A percentile compares a stretch with the other conserved stretches of the same genome.
phyloP scores from a whole-genome alignment of 768 basidiomycete genomes.

The Lactifluus hygrophoroides region DNA sequence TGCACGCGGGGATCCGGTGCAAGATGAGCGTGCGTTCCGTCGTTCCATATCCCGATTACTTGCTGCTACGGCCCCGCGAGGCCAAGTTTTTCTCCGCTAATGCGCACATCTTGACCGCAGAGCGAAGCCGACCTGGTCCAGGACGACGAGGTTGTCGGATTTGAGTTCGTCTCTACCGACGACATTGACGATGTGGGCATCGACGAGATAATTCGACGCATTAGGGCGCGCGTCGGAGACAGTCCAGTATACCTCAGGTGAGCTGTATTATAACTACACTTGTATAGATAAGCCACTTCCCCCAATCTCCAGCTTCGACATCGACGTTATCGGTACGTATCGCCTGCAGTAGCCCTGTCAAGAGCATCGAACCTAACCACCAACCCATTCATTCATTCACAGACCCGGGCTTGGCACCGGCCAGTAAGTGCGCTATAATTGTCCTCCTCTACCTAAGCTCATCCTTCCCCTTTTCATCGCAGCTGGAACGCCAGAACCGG shows the following conservation, averaged over 20 bases:
- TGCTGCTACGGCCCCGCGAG: neutral
- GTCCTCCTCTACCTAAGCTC: neutral
- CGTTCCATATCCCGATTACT: too few species aligned
- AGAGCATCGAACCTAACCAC: neutral
- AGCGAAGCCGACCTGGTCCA: constrained; percentile 54
- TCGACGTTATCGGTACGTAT: constrained; percentile 64
- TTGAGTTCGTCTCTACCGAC: constrained; percentile 69
- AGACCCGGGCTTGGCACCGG: constrained; percentile 77
- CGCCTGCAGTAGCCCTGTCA: neutral
- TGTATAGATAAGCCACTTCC: too few species aligned
- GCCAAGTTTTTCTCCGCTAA: neutral
- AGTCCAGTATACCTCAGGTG: constrained; percentile 71
- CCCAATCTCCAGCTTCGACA: constrained; percentile 61
- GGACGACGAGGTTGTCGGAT: constrained; percentile 59
- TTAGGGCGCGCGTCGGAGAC: constrained; percentile 62
- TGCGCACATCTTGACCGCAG: constrained; percentile 27
- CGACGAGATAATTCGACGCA: constrained; percentile 56
- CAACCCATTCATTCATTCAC: too few species aligned
- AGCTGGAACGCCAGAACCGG: constrained; percentile 81
- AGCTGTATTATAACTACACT: neutral
- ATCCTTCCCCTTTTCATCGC: neutral
- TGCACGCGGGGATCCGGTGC: constrained; percentile 83
- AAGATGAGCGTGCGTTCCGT: constrained; percentile 44
- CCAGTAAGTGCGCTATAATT: constrained; percentile 21
- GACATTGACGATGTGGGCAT: constrained; percentile 80